A percentile compares a stretch with the other conserved stretches of the same genome.
These are phyloP conservation scores for Hymenoscyphus fructigenus DNA, from an alignment of 2,329 filamentous ascomycete genomes.

Conservation along the genomic window DNA sequence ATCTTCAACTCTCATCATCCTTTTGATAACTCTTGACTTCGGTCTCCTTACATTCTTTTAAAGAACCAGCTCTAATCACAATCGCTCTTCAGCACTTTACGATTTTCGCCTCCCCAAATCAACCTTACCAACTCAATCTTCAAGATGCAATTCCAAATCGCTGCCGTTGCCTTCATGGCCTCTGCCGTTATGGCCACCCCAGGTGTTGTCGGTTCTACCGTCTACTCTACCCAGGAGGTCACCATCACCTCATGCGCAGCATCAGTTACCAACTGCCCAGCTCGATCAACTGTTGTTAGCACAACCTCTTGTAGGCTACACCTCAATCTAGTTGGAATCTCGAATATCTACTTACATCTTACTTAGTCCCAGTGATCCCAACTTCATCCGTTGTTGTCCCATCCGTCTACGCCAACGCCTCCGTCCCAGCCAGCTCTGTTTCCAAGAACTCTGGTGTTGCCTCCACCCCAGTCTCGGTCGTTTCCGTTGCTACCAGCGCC, in stretches of 20 bases:
- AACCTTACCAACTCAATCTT: conserved; percentile 24
- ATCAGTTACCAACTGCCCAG: conserved; percentile 46
- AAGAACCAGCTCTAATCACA: conserved; percentile 22
- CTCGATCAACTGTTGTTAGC: conserved; percentile 27
- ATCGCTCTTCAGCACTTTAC: conserved; percentile 26
- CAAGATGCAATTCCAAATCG: conserved; percentile 39
- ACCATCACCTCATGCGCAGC: conserved; percentile 53
- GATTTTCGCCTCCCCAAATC: conserved; percentile 16
- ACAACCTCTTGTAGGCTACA: conserved; percentile 20
- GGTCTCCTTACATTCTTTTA: conserved; percentile 36
- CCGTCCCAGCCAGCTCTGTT: conserved; percentile 10
- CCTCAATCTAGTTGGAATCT: not conserved
- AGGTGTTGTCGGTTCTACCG: conserved; percentile 32
- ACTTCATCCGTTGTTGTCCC: conserved; percentile 14
- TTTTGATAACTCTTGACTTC: conserved; percentile 31
- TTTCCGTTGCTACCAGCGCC: conserved; percentile 5
- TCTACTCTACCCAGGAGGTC: conserved; percentile 49
- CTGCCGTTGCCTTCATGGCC: conserved; percentile 36
- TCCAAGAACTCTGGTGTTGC: conserved; percentile 11
- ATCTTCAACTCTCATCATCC: conserved; percentile 25
- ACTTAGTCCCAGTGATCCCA: conserved; percentile 20
- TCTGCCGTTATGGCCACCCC: conserved; percentile 21
- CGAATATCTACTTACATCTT: not conserved
- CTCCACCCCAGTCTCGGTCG: conserved; percentile 5
- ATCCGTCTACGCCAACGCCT: conserved; percentile 18